Percentiles rank a stretch among this genome's conserved stretches.
phyloP scores from a whole-genome alignment of 2,329 filamentous ascomycete genomes.

The Penicillium nordicum region DNA sequence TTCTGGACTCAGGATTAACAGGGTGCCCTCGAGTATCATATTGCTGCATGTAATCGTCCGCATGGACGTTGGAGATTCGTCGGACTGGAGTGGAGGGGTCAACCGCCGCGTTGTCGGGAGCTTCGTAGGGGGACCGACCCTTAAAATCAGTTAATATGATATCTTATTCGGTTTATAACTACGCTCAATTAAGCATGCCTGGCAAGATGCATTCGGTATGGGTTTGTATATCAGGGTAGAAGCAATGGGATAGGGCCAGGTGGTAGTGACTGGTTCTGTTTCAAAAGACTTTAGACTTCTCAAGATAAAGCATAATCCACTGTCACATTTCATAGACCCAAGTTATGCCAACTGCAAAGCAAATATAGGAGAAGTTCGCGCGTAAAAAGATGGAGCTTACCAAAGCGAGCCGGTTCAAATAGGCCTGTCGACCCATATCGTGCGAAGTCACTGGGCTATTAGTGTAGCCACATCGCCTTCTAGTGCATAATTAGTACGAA shows the following conservation, averaged over 20 bases:
- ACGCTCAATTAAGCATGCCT: not conserved
- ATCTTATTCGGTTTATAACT: not conserved
- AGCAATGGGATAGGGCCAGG: not conserved
- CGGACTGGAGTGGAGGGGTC: slow-evolving; percentile 21
- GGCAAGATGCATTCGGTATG: not conserved
- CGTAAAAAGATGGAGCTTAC: slow-evolving; percentile 32
- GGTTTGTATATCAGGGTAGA: slow-evolving; percentile 1
- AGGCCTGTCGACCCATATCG: slow-evolving; percentile 45
- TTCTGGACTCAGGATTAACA: slow-evolving; percentile 43
- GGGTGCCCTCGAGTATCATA: slow-evolving; percentile 50
- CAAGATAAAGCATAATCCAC: not conserved
- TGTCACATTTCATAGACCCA: not conserved
- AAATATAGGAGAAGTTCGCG: not conserved
- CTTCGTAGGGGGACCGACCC: slow-evolving; percentile 48
- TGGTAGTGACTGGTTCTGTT: not conserved
- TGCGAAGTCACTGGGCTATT: slow-evolving; percentile 1
- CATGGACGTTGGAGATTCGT: slow-evolving; percentile 29
- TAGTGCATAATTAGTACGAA: not conserved
- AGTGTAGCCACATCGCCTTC: slow-evolving; percentile 6
- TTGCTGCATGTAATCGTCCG: slow-evolving; percentile 46
- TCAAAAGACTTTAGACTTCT: not conserved
- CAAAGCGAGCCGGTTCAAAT: slow-evolving; percentile 46
- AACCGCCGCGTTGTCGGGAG: slow-evolving; percentile 32
- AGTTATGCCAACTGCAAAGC: not conserved
- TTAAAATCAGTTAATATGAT: slow-evolving; percentile 26